These are phyloP conservation scores for Spathaspora sp. DNA, from an alignment of 805 yeast genomes.

Conservation along the genomic window DNA sequence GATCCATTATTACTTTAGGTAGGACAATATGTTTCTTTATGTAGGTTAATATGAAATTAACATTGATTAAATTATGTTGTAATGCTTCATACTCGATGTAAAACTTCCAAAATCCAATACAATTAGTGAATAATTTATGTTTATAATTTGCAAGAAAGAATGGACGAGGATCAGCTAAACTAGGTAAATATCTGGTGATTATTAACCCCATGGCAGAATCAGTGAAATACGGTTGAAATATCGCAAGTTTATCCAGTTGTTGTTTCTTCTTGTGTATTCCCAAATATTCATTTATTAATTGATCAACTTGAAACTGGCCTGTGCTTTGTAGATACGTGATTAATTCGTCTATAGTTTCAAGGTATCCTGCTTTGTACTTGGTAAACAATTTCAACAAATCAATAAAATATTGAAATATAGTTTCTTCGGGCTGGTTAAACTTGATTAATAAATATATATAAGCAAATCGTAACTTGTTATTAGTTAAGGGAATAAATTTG, in stretches of 20 bases:
- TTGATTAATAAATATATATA: conserved; percentile 22
- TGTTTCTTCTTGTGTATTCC: not conserved
- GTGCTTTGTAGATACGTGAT: not conserved
- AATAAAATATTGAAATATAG: conserved; percentile 24
- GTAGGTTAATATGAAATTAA: conserved; percentile 32
- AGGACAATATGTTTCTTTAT: conserved; percentile 44
- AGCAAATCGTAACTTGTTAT: conserved; percentile 19
- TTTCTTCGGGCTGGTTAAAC: conserved; percentile 7
- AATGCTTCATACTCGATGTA: conserved; percentile 52
- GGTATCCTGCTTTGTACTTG: conserved; percentile 21
- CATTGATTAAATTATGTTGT: conserved; percentile 32
- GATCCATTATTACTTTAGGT: conserved; percentile 47
- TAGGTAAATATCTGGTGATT: conserved; percentile 28
- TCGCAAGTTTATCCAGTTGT: not conserved
- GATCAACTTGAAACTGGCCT: not conserved
- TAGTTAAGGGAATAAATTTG: conserved; percentile 31
- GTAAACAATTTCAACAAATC: conserved; percentile 21
- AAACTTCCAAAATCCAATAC: conserved; percentile 51
- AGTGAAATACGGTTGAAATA: conserved; percentile 20
- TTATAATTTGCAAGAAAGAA: not conserved
- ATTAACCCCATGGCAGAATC: conserved; percentile 39
- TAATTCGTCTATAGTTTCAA: conserved; percentile 11
- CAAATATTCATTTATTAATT: conserved; percentile 1
- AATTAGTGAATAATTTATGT: not conserved
- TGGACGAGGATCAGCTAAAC: conserved; percentile 17